phyloP scores from a whole-genome alignment of 1,284 basidiomycete genomes.

The Sparassis latifolia region DNA sequence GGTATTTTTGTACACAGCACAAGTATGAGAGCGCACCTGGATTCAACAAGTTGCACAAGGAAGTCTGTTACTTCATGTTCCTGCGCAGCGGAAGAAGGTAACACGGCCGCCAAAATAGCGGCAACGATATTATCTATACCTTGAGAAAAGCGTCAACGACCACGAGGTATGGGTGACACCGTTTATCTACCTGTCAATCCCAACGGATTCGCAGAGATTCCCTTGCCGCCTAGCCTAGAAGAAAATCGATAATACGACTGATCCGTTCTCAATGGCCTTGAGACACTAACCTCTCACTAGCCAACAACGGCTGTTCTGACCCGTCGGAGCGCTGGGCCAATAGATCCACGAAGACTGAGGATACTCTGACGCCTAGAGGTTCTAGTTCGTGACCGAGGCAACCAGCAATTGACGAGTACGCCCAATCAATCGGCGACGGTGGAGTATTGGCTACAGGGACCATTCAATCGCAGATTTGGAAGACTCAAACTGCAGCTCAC shows the following conservation, averaged over 20 bases:
- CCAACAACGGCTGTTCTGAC: not conserved
- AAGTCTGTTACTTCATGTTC: too few species aligned
- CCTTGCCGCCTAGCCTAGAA: not conserved
- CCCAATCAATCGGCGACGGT: constrained; percentile 10
- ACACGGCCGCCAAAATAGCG: too few species aligned
- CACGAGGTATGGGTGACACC: not conserved
- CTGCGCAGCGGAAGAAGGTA: too few species aligned
- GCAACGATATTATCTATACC: too few species aligned
- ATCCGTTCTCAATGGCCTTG: too few species aligned
- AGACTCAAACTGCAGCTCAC: constrained; percentile 5
- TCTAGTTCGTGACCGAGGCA: constrained; percentile 17
- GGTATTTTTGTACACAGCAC: too few species aligned
- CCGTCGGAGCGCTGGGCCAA: constrained; percentile 5
- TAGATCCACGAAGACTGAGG: constrained; percentile 19
- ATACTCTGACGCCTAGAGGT: constrained; percentile 19
- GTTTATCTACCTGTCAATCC: constrained; percentile 1
- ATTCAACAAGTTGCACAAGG: too few species aligned
- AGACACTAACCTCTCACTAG: not conserved
- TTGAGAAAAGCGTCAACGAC: too few species aligned
- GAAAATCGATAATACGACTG: too few species aligned
- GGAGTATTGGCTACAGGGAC: constrained; percentile 2
- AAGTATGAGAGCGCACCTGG: too few species aligned
- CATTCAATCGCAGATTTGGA: not conserved
- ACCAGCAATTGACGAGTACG: constrained; percentile 12
- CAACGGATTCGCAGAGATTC: not conserved